Evolutionary conservation across 176 grass and related monocot genomes (phyloP), one percentile per base, ranked within the genome.

Genomic region (Aegilops sharonensis): DNA sequence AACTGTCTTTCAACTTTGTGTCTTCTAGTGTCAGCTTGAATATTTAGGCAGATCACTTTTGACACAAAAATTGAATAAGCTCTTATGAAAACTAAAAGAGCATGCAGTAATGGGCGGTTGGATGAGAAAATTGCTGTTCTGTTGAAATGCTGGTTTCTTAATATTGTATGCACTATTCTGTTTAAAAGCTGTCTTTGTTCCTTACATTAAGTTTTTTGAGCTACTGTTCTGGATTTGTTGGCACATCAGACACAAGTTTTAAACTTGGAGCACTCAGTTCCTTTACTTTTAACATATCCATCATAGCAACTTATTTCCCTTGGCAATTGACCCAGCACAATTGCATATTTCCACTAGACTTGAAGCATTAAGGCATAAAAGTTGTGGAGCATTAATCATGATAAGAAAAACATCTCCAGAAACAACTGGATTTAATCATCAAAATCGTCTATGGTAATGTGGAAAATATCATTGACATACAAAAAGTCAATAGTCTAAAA

Each of bases 61-160:
- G 2, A 32, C 14, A 64, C 32, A 50, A 73, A 27, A 34, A 63
- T 11, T 32, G 12, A 17, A 72, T 48, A 35, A 13, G 39, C 13
- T 72, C 5, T 27, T 17, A 0, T 11, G 24, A 65, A 64, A 6
- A 73, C 34, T 5, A 27, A 30, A 72, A 35, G 12, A 27, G n/a
- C 24, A 57, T 1, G 14, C 59, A 72, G 8, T 43, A 9, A 73
- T 62, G 6, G 34, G 30, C 40, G 14, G 81, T 42, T 14, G 15
- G 54, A 7, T 39, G 35, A 83, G n/a, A 56, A 20, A 60, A 42
- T 18, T 60, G 50, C 34, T 70, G 2, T 29, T 83, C 35, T 37
- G n/a, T 72, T 71, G 30, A 56, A 56, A 23, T 37, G 21, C 66
- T 71, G 14, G 35, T 84, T 84, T 74, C 35, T 64, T 64, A 64